Conservation (phyloP, 1,139 yeast genomes). For the Sugiyamaella pinicola region DNA sequence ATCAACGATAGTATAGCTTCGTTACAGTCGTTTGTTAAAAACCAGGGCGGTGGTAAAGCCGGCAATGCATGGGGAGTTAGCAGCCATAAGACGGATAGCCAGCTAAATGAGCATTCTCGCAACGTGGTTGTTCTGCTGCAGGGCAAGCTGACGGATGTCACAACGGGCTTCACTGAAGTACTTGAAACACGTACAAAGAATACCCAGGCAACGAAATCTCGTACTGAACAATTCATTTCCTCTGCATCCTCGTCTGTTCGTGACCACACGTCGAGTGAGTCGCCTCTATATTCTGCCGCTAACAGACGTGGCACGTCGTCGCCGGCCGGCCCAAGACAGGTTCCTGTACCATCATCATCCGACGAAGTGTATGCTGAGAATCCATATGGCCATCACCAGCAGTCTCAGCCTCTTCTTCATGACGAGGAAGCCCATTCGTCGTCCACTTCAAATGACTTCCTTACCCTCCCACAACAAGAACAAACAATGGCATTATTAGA, state of each 20-base stretch:
- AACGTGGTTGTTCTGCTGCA: conserved; percentile 86
- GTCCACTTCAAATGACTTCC: conserved; percentile 30
- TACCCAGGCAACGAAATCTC: conserved; percentile 75
- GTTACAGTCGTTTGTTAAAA: conserved; percentile 52
- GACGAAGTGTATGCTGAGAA: conserved; percentile 37
- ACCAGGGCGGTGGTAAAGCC: conserved; percentile 24
- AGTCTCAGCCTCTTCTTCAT: conserved; percentile 39
- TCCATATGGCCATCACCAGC: conserved; percentile 37
- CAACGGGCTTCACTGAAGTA: conserved; percentile 88
- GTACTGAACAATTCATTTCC: conserved; percentile 82
- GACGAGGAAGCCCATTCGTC: conserved; percentile 36
- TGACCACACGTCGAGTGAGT: conserved; percentile 25
- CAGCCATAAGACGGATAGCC: conserved; percentile 53
- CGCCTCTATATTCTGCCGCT: conserved; percentile 33
- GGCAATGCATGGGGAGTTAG: conserved; percentile 29
- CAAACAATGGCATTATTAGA: conserved; percentile 65
- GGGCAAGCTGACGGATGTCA: conserved; percentile 86
- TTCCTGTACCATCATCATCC: conserved; percentile 12
- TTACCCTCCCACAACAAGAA: conserved; percentile 72
- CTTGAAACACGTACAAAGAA: conserved; percentile 82
- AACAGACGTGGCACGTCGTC: conserved; percentile 18
- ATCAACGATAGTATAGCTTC: conserved; percentile 77
- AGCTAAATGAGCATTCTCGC: conserved; percentile 70
- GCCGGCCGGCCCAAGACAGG: too few relatives aligned
- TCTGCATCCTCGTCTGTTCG: conserved; percentile 46